Conservation (phyloP, 225 moss, liverwort and hornwort genomes). For the Straminergon stramineum region DNA sequence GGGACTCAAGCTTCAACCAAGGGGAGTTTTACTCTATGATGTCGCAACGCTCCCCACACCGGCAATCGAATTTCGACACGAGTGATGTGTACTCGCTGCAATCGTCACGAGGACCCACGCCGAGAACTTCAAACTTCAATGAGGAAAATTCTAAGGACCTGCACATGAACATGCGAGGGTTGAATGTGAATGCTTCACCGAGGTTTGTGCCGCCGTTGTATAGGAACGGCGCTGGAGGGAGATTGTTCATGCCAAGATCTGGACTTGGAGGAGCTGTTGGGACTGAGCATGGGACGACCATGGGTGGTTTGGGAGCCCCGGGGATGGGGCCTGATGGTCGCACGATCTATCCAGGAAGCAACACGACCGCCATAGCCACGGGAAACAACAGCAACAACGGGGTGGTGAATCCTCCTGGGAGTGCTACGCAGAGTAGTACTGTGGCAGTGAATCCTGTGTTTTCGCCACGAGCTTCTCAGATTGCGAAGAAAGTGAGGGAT, state of each 20-base stretch:
- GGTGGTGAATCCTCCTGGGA: neutral
- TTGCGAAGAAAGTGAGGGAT: constrained; percentile 55
- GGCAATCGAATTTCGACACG: constrained; percentile 89
- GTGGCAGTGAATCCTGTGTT: constrained; percentile 48
- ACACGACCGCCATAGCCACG: neutral
- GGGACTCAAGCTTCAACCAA: constrained; percentile 89
- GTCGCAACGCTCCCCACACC: constrained; percentile 59
- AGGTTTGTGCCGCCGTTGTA: constrained; percentile 69
- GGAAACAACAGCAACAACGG: neutral
- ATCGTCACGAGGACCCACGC: constrained; percentile 86
- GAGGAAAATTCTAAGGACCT: constrained; percentile 86
- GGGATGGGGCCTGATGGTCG: constrained; percentile 58
- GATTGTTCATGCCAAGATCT: constrained; percentile 44
- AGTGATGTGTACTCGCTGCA: constrained; percentile 92
- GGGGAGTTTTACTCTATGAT: constrained; percentile 93
- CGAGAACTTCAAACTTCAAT: constrained; percentile 83
- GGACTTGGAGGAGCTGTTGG: constrained; percentile 15
- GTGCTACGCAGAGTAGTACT: neutral
- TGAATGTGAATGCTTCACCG: constrained; percentile 62
- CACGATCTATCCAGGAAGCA: constrained; percentile 56
- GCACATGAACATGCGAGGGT: constrained; percentile 41
- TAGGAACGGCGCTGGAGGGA: constrained; percentile 36
- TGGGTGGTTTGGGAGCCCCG: constrained; percentile 15
- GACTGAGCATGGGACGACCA: constrained; percentile 8
- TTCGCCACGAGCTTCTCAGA: constrained; percentile 65